Base-by-base conservation (phyloP, 176 grass and related monocot genomes). In the Themeda triandra region DNA sequence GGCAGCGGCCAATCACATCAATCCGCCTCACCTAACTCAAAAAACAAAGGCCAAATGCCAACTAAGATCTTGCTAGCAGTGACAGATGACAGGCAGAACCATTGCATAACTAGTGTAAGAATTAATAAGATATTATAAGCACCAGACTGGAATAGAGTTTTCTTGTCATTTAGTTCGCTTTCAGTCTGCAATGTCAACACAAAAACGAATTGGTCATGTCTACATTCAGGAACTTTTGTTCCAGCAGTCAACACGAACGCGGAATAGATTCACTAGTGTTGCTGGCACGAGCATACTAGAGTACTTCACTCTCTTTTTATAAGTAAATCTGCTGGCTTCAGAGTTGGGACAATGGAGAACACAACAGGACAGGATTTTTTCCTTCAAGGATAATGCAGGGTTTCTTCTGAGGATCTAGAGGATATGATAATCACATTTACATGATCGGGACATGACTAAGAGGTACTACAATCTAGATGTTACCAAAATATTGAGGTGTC, bases 371-470 rank as follows among this genome's bases (percentile, higher is more conserved):
- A 86, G 10, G 56, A 46, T 44, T 73, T 71, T 49, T 54, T 12
- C 12, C 56, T 46, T 82, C 2, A 86, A 71, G 6, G 46, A 69
- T 63, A 56, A 35, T 15, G n/a, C n/a, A n/a, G n/a, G n/a, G n/a
- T n/a, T n/a, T 37, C 63, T 81, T 69, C 21, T 80, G 41, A 80
- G 69, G 12, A 69, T 14, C 5, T 10, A 18, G 29, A 66, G 35
- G 37, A 77, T 5, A 62, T 60, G n/a, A 62, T 8, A 80, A 18
- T 32, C 71, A 80, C 72, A 78, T 72, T 56, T 73, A 82, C 79
- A 86, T 82, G 32, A 14, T 82, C 11, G 15, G 37, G 44, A n/a
- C 45, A 90, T 28, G 23, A 68, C 25, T 2, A 54, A 24, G 63
- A 44, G 63, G 73, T 41, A 66, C 56, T 77, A 29, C 41, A 86